These are phyloP conservation scores for Elongisporangium undulatum DNA, from an alignment of 352 stramenopile species.

Conservation along the genomic window DNA sequence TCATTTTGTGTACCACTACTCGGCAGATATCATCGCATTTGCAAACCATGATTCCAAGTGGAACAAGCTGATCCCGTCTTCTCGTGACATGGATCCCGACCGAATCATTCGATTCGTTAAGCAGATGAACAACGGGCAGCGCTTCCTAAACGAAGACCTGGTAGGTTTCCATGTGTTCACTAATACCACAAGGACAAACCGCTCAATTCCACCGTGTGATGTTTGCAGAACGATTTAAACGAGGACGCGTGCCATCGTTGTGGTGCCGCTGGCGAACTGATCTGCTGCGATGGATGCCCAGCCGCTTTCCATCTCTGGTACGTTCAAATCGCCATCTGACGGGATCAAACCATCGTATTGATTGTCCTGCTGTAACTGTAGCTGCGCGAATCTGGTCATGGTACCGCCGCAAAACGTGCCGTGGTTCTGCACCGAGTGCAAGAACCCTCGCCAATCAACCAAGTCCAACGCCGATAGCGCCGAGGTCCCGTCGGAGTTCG, in stretches of 20 bases:
- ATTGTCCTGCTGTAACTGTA: slow-evolving; percentile 4
- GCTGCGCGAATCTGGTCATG: slow-evolving; percentile 65
- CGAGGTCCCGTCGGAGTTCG: no score
- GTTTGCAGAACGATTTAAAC: slow-evolving; percentile 63
- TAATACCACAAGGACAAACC: no score
- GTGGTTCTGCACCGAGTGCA: slow-evolving; percentile 73
- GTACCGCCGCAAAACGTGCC: slow-evolving; percentile 42
- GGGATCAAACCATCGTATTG: neutral
- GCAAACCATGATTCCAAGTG: slow-evolving; percentile 59
- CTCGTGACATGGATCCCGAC: slow-evolving; percentile 39
- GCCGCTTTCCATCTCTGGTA: slow-evolving; percentile 72
- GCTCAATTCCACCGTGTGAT: slow-evolving; percentile 4
- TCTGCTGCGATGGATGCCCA: slow-evolving; percentile 80
- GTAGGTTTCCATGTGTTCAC: slow-evolving; percentile 21
- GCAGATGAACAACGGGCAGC: slow-evolving; percentile 52
- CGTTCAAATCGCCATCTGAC: neutral
- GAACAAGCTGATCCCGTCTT: slow-evolving; percentile 53
- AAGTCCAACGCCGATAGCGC: slow-evolving; percentile 4
- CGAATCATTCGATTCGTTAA: slow-evolving; percentile 72
- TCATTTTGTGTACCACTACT: neutral
- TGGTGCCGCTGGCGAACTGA: slow-evolving; percentile 59
- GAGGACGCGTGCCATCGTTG: slow-evolving; percentile 79
- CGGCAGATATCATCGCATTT: slow-evolving; percentile 51
- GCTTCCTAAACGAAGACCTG: slow-evolving; percentile 52
- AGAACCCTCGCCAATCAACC: slow-evolving; percentile 33